Evolutionary conservation across 345 rosid species (phyloP), one percentile per base, ranked within the genome.

Genomic region (Rhodamnia rubescens): DNA sequence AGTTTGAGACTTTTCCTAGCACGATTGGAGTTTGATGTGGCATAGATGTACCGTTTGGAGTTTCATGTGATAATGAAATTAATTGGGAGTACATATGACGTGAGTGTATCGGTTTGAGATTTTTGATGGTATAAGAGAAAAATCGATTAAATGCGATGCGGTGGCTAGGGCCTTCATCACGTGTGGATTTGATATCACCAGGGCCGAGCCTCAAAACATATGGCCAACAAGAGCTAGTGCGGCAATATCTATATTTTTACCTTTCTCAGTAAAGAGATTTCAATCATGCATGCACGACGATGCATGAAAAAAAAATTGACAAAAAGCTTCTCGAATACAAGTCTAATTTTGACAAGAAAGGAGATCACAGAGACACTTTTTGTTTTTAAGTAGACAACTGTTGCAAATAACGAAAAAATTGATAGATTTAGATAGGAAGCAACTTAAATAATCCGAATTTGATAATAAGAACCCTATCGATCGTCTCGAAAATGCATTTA

Each of bases 21-120:
- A 53, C 20, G 20, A 11, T 50, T 0, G 14, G 7, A 3, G 24
- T 4, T 53, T 10, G 47, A 36, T 20, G 24, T 32, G 13, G 2
- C 12, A 56, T 6, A 10, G 9, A 56, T 4, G 2, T 8, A 56
- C 4, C 20, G 2, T 6, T 36, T 36, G 6, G 9, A 5, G 5
- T 64, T 64, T 64, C 20, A 29, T 7, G 22, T 29, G 6, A 8
- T 13, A 15, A 1, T 5, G 27, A 1, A n/a, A n/a, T 61, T 7
- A 61, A 10, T 61, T 0, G 16, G 11, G 14, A 20, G 32, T 61
- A 29, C 32, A 29, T 61, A 10, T 61, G 21, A 15, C 5, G 29
- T 8, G 0, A n/a, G 3, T 14, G 7, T 14, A 14, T 3, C 0
- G 0, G 3, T 61, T 61, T 27, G 21, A 16, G 74, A 29, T 64